These are phyloP conservation scores for Arthrobotrys sphaeroides DNA, from an alignment of 2,329 filamentous ascomycete species.

Conservation along the genomic window DNA sequence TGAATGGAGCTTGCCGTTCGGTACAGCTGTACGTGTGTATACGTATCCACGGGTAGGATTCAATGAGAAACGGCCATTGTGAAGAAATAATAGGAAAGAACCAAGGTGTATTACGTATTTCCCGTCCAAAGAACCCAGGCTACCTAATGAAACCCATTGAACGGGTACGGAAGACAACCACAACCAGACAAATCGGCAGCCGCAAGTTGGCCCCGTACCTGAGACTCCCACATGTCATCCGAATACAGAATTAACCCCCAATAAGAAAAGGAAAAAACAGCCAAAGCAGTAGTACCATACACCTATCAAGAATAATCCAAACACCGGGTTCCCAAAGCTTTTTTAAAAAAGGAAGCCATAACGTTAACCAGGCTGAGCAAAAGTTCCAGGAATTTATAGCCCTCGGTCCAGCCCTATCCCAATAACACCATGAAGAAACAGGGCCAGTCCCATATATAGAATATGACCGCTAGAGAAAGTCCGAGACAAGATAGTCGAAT, in stretches of 20 bases:
- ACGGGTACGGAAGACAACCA: background rate
- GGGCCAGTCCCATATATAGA: constrained; percentile 20
- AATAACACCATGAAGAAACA: constrained; percentile 5
- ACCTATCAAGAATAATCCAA: background rate
- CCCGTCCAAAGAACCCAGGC: background rate
- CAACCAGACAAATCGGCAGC: background rate
- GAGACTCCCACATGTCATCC: background rate
- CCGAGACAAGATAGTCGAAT: constrained; percentile 1
- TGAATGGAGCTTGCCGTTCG: constrained; percentile 1
- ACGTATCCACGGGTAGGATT: no score
- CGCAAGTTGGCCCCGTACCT: no score
- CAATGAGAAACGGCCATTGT: background rate
- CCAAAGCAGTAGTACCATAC: no score
- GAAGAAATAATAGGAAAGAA: background rate
- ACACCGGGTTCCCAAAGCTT: background rate
- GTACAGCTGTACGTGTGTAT: no score
- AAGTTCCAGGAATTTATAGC: background rate
- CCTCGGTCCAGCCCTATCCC: background rate
- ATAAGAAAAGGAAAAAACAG: background rate
- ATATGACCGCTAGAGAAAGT: constrained; percentile 12
- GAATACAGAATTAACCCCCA: background rate
- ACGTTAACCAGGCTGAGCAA: background rate
- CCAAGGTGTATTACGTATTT: background rate
- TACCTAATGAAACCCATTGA: no score
- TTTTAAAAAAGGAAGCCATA: background rate